These are phyloP conservation scores for Camellia japonica DNA, from an alignment of 148 eudicot genomes.

Conservation along the genomic window DNA sequence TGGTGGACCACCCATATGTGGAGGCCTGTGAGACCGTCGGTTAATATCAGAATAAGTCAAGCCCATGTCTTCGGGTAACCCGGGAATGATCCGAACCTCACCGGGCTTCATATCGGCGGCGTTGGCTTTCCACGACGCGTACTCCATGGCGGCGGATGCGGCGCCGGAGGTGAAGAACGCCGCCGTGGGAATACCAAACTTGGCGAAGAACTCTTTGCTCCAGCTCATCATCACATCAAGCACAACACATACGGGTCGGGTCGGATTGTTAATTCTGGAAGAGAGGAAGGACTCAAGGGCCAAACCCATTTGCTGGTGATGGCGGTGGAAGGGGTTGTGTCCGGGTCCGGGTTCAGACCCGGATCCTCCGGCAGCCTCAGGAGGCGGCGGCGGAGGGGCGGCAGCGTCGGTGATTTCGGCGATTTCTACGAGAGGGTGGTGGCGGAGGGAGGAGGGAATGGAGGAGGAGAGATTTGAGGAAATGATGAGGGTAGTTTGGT, in stretches of 20 bases:
- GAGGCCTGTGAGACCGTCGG: slow-evolving; percentile 12
- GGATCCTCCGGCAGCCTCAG: not conserved
- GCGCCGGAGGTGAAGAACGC: slow-evolving; percentile 66
- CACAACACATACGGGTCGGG: slow-evolving; percentile 45
- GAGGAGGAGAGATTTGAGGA: slow-evolving; percentile 47
- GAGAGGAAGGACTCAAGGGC: slow-evolving; percentile 37
- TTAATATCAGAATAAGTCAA: slow-evolving; percentile 42
- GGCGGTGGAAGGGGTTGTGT: slow-evolving; percentile 16
- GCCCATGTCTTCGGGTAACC: slow-evolving; percentile 53
- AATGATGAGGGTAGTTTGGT: slow-evolving; percentile 40
- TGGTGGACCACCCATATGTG: slow-evolving; percentile 6
- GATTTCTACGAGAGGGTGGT: slow-evolving; percentile 32
- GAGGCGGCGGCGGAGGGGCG: slow-evolving; percentile 23
- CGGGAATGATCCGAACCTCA: slow-evolving; percentile 39
- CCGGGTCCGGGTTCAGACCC: slow-evolving; percentile 13
- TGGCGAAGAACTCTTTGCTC: slow-evolving; percentile 42
- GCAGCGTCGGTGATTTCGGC: slow-evolving; percentile 26
- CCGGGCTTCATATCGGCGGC: slow-evolving; percentile 43
- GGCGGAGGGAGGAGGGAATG: slow-evolving; percentile 39
- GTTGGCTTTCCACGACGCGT: slow-evolving; percentile 39
- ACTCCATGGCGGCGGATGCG: slow-evolving; percentile 53
- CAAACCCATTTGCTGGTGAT: slow-evolving; percentile 27
- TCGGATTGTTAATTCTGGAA: slow-evolving; percentile 10
- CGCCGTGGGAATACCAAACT: slow-evolving; percentile 33
- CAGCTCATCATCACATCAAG: slow-evolving; percentile 72